Conservation (phyloP, 2,329 filamentous ascomycete species). For the Colletotrichum liaoningense region DNA sequence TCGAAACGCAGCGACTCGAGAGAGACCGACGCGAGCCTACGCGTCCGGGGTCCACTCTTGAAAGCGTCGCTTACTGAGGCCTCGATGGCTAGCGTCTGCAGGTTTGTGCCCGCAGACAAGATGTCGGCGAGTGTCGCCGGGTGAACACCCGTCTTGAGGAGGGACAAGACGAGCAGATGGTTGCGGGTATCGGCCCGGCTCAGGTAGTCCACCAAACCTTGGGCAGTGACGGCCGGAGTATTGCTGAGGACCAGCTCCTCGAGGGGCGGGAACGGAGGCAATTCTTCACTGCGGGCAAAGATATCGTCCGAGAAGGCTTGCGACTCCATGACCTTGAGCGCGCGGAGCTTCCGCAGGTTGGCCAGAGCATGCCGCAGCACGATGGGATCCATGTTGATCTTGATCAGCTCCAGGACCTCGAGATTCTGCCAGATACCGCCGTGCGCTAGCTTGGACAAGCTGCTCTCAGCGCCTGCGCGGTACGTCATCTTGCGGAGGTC, state of each 20-base stretch:
- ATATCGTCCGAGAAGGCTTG: conserved; percentile 80
- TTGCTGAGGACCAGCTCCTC: conserved; percentile 79
- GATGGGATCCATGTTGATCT: conserved; percentile 76
- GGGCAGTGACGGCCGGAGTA: conserved; percentile 76
- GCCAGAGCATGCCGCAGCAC: conserved; percentile 78
- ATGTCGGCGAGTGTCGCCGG: conserved; percentile 71
- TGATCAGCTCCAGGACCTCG: conserved; percentile 78
- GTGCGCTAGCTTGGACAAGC: conserved; percentile 76
- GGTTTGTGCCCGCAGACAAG: conserved; percentile 65
- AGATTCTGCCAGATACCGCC: conserved; percentile 76
- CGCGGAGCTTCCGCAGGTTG: conserved; percentile 74
- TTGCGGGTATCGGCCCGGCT: conserved; percentile 68
- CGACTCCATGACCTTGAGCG: conserved; percentile 79
- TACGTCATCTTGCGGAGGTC: conserved; percentile 93
- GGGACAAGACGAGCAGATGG: conserved; percentile 73
- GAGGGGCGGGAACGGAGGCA: conserved; percentile 80
- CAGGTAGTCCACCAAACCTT: conserved; percentile 78
- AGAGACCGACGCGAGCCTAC: conserved; percentile 74
- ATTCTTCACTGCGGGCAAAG: conserved; percentile 73
- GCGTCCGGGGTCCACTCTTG: conserved; percentile 59
- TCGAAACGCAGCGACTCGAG: conserved; percentile 85
- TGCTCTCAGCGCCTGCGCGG: conserved; percentile 79
- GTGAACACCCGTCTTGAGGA: conserved; percentile 79
- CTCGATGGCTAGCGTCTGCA: conserved; percentile 68
- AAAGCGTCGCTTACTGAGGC: conserved; percentile 63